Conservation (phyloP, 2,329 filamentous ascomycete genomes). For the Epichloe bromicola region DNA sequence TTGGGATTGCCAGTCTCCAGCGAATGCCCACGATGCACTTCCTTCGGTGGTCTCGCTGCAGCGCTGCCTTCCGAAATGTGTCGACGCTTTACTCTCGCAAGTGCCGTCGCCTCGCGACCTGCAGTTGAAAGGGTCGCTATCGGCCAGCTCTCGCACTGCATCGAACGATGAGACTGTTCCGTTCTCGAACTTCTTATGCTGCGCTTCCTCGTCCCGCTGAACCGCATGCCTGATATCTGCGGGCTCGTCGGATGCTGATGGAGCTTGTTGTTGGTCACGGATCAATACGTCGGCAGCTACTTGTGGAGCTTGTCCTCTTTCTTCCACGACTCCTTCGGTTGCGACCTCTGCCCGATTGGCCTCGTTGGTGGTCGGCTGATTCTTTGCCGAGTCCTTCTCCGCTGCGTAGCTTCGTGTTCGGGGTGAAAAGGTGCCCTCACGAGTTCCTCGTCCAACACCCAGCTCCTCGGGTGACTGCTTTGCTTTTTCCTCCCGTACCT, state of each 20-base stretch:
- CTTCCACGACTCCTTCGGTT: conserved; percentile 11
- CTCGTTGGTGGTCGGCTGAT: conserved; percentile 5
- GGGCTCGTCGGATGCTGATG: conserved; percentile 5
- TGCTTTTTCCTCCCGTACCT: conserved; percentile 50
- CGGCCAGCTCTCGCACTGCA: conserved; percentile 32
- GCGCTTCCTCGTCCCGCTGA: background rate
- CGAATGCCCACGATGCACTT: conserved; percentile 38
- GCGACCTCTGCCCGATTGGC: conserved; percentile 8
- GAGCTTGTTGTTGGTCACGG: conserved; percentile 12
- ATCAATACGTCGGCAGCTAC: conserved; percentile 12
- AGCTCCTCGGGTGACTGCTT: conserved; percentile 26
- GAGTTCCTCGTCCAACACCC: conserved; percentile 21
- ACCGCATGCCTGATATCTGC: background rate
- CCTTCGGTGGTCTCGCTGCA: conserved; percentile 50
- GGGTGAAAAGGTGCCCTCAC: conserved; percentile 31
- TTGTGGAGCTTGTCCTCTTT: conserved; percentile 12
- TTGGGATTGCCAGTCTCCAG: conserved; percentile 49
- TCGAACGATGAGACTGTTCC: conserved; percentile 33
- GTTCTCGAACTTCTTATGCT: conserved; percentile 26
- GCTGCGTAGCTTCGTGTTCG: conserved; percentile 30
- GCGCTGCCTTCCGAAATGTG: conserved; percentile 35
- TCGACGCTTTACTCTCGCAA: conserved; percentile 22
- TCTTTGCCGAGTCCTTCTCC: conserved; percentile 15
- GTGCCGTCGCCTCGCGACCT: conserved; percentile 18
- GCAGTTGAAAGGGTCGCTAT: conserved; percentile 35